Evolutionary conservation across 1,284 basidiomycete species (phyloP).

Genomic region (Moesziomyces antarcticus): DNA sequence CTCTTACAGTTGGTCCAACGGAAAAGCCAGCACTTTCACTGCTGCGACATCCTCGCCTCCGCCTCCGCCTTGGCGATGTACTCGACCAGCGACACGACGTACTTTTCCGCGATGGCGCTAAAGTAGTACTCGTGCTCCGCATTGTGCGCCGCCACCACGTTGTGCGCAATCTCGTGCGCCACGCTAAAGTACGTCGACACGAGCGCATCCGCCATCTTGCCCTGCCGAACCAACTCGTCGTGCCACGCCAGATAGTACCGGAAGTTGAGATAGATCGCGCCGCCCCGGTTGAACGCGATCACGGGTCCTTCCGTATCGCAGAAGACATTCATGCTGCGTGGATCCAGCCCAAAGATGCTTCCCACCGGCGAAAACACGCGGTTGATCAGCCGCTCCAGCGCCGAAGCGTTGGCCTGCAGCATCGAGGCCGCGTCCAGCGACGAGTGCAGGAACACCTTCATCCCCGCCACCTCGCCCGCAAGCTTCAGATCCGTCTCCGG

Average conservation of each 20-base stretch:
- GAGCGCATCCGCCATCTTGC: slow-evolving; percentile 76
- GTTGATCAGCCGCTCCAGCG: slow-evolving; percentile 65
- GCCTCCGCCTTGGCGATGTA: slow-evolving; percentile 45
- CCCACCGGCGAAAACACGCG: slow-evolving; percentile 66
- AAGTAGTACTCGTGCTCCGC: slow-evolving; percentile 88
- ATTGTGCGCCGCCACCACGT: slow-evolving; percentile 78
- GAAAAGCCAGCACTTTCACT: background rate
- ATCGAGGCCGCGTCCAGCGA: slow-evolving; percentile 56
- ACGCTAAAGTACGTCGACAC: slow-evolving; percentile 89
- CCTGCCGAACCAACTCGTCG: slow-evolving; percentile 75
- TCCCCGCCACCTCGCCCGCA: slow-evolving; percentile 65
- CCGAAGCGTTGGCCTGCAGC: slow-evolving; percentile 58
- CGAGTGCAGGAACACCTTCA: slow-evolving; percentile 68
- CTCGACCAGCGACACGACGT: slow-evolving; percentile 68
- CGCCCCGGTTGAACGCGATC: slow-evolving; percentile 93
- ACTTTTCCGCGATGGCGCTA: slow-evolving; percentile 84
- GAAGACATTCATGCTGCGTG: slow-evolving; percentile 84
- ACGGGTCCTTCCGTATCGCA: slow-evolving; percentile 82
- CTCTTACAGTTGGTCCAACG: background rate
- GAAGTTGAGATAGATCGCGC: slow-evolving; percentile 88
- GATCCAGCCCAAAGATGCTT: slow-evolving; percentile 68
- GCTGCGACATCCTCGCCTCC: background rate
- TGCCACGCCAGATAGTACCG: slow-evolving; percentile 87
- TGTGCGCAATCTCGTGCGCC: slow-evolving; percentile 86
- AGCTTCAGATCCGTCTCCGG: slow-evolving; percentile 67